Percentiles rank a stretch among this genome's conserved stretches.
These are phyloP conservation scores for Hordeum marinum DNA, from an alignment of 176 grass and related monocot species.

Conservation along the genomic window DNA sequence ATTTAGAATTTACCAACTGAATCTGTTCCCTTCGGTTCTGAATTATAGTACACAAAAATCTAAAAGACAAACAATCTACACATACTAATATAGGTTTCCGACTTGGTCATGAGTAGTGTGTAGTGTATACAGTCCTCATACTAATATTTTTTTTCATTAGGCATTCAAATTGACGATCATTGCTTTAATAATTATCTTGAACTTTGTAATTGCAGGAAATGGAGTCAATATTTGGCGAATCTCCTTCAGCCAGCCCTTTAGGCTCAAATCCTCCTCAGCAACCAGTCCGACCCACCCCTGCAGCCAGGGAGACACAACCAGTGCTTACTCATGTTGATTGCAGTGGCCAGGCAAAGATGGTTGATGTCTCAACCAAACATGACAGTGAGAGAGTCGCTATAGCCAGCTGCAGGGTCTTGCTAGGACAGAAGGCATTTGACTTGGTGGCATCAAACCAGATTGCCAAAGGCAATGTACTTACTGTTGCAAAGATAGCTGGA, in stretches of 20 bases:
- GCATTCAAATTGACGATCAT: not conserved
- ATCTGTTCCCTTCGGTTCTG: not conserved
- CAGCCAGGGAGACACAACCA: constrained; percentile 2
- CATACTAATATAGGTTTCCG: not conserved
- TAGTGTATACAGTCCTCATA: not conserved
- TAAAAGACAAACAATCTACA: not conserved
- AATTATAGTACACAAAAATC: not conserved
- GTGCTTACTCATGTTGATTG: constrained; percentile 68
- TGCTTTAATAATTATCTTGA: not conserved
- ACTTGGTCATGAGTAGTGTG: not conserved
- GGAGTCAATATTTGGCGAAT: constrained; percentile 80
- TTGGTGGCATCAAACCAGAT: constrained; percentile 93
- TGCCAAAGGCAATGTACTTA: constrained; percentile 90
- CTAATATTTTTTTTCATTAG: not conserved
- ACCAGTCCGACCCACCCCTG: not conserved
- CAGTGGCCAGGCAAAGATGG: constrained; percentile 76
- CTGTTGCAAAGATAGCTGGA: constrained; percentile 91
- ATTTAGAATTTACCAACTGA: not conserved
- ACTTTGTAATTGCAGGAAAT: constrained; percentile 58
- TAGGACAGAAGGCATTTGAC: constrained; percentile 64
- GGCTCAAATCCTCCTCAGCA: constrained; percentile 48
- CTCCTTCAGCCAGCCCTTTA: constrained; percentile 53
- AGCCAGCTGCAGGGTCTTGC: constrained; percentile 74
- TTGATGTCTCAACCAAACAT: constrained; percentile 76
- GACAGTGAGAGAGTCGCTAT: constrained; percentile 71